These are phyloP conservation scores for cucumber (Cucumis sativus) DNA, from an alignment of 306 rosid species.

Conservation along the genomic window Cucumber_9930_V3 NC_026659.2:20099501-20100000, in stretches of 20 bases:
- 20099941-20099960: neutral
- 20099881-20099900: too few species aligned
- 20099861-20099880: too few species aligned
- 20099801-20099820: conserved; percentile 15
- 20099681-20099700: conserved; percentile 19
- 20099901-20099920: too few species aligned
- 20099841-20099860: too few species aligned
- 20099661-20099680: neutral
- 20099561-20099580: conserved; percentile 12
- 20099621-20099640: conserved; percentile 33
- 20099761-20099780: too few species aligned
- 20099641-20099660: neutral
- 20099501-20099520: neutral
- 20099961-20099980: neutral
- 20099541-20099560: conserved; percentile 19
- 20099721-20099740: conserved; percentile 33
- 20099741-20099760: conserved; percentile 30
- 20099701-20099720: conserved; percentile 6
- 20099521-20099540: conserved; percentile 21
- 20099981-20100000: conserved; percentile 13
- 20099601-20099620: conserved; percentile 5
- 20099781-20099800: too few species aligned
- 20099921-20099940: too few species aligned
- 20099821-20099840: neutral
- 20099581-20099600: conserved; percentile 2